Percentiles rank a stretch among this genome's conserved stretches.
Conservation (phyloP, 1,139 yeast genomes). For the Suhomyces taliae region DNA sequence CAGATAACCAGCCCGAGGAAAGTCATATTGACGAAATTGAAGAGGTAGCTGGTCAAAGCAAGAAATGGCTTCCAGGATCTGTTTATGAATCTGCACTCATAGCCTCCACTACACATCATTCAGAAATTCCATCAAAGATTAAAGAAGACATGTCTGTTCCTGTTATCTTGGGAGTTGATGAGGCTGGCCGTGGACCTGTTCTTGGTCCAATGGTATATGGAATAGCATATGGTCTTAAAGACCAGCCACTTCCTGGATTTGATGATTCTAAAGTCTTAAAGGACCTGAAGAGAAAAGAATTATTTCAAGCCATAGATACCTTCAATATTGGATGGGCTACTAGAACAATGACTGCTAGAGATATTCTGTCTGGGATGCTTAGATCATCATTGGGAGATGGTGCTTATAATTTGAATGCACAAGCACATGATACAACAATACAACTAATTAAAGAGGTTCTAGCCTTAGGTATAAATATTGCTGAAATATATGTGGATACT, state of each 20-base stretch:
- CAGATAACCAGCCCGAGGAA: too few relatives aligned
- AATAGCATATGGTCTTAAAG: slow-evolving; percentile 67
- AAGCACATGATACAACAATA: slow-evolving; percentile 94
- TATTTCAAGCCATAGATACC: slow-evolving; percentile 61
- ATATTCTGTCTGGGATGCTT: slow-evolving; percentile 87
- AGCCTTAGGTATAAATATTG: slow-evolving; percentile 59
- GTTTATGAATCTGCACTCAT: slow-evolving; percentile 16
- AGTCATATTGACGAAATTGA: too few relatives aligned
- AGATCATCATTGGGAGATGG: slow-evolving; percentile 53
- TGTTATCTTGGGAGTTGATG: slow-evolving; percentile 84
- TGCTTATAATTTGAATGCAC: slow-evolving; percentile 82
- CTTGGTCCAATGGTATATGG: slow-evolving; percentile 98
- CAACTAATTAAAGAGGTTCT: slow-evolving; percentile 63
- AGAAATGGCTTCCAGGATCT: slow-evolving; percentile 35
- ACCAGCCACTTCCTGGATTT: slow-evolving; percentile 66
- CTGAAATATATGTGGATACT: slow-evolving; percentile 84
- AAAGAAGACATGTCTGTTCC: slow-evolving; percentile 18
- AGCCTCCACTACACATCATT: slow-evolving; percentile 36
- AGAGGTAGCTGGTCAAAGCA: too few relatives aligned
- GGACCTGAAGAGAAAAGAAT: slow-evolving; percentile 62
- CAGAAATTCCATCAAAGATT: slow-evolving; percentile 29
- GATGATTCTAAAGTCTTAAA: slow-evolving; percentile 90
- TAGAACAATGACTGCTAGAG: slow-evolving; percentile 80
- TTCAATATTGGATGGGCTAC: slow-evolving; percentile 85
- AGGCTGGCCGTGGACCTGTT: slow-evolving; percentile 98